A percentile compares a stretch with the other conserved stretches of the same genome.
These are phyloP conservation scores for Leptographium lundbergii DNA, from an alignment of 2,329 filamentous ascomycete species.

Conservation along the genomic window DNA sequence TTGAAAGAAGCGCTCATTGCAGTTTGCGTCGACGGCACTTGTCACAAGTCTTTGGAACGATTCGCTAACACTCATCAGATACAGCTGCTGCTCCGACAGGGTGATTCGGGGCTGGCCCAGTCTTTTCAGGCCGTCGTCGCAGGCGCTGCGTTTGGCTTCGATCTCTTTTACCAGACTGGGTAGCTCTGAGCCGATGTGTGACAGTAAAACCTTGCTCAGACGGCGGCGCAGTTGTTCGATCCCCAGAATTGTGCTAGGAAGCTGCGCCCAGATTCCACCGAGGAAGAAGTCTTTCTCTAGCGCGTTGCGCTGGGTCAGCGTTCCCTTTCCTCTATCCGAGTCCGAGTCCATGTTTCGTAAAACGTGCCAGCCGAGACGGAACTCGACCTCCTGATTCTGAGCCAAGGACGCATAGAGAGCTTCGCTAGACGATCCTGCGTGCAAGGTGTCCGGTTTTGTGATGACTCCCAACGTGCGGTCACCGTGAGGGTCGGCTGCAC, in stretches of 20 bases:
- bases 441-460: slow-evolving; percentile 39
- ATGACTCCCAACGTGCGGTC: slow-evolving; percentile 41
- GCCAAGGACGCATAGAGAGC: slow-evolving; percentile 27
- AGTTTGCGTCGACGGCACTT: slow-evolving; percentile 16
- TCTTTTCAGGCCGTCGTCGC: background rate
- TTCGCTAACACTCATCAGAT: slow-evolving; percentile 17
- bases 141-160: background rate
- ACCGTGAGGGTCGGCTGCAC: slow-evolving; percentile 20
- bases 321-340: slow-evolving; percentile 16
- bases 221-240: slow-evolving; percentile 32
- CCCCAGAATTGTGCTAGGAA: slow-evolving; percentile 25
- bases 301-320: slow-evolving; percentile 22
- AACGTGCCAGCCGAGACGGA: slow-evolving; percentile 41
- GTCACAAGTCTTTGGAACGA: slow-evolving; percentile 14
- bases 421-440: slow-evolving; percentile 26
- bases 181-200: slow-evolving; percentile 33
- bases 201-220: slow-evolving; percentile 36
- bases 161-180: slow-evolving; percentile 16
- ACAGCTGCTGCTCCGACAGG: slow-evolving; percentile 12
- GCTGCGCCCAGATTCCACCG: slow-evolving; percentile 24
- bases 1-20: slow-evolving; percentile 14
- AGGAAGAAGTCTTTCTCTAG: slow-evolving; percentile 30
- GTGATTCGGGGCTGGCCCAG: background rate
- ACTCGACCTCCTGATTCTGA: slow-evolving; percentile 30
- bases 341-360: slow-evolving; percentile 32